A percentile compares a stretch with the other conserved stretches of the same genome.
phyloP scores from a whole-genome alignment of 768 basidiomycete genomes.

The Imleria badia region DNA sequence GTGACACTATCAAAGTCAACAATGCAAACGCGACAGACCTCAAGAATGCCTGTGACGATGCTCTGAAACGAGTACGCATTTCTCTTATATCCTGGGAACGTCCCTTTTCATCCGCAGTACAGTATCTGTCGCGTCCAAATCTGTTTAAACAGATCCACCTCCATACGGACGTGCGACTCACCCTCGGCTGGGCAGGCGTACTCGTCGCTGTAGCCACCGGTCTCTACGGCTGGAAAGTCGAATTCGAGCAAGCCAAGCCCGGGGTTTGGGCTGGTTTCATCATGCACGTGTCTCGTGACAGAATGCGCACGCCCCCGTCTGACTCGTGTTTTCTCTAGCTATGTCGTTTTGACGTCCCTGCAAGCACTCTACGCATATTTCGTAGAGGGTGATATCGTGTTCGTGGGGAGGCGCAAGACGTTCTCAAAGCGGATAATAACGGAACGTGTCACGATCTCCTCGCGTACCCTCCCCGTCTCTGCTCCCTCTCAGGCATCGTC shows the following conservation, averaged over 20 bases:
- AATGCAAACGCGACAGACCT: conserved; percentile 56
- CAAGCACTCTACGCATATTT: conserved; percentile 86
- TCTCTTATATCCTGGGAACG: not conserved
- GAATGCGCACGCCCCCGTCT: conserved; percentile 4
- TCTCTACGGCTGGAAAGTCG: conserved; percentile 80
- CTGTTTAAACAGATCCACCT: conserved; percentile 84
- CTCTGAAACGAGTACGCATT: conserved; percentile 74
- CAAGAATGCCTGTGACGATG: conserved; percentile 82
- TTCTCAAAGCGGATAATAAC: conserved; percentile 92
- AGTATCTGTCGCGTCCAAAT: conserved; percentile 80
- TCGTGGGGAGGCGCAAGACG: conserved; percentile 87
- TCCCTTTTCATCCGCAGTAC: conserved; percentile 6
- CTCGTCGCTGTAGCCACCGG: conserved; percentile 80
- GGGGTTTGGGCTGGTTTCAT: conserved; percentile 78
- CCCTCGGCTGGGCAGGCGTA: conserved; percentile 83
- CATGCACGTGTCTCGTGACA: conserved; percentile 49
- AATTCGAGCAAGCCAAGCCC: conserved; percentile 88
- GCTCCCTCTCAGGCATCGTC: conserved; percentile 23
- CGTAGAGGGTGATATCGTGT: conserved; percentile 80
- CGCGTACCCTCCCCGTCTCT: conserved; percentile 56
- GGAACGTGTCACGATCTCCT: conserved; percentile 80
- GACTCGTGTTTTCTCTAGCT: conserved; percentile 44
- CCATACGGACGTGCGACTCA: conserved; percentile 87
- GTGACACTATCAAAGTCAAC: conserved; percentile 63
- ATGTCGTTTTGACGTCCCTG: conserved; percentile 65